Evolutionary conservation across 768 basidiomycete species (phyloP).

Genomic region (Amanita pallidorosea): DNA sequence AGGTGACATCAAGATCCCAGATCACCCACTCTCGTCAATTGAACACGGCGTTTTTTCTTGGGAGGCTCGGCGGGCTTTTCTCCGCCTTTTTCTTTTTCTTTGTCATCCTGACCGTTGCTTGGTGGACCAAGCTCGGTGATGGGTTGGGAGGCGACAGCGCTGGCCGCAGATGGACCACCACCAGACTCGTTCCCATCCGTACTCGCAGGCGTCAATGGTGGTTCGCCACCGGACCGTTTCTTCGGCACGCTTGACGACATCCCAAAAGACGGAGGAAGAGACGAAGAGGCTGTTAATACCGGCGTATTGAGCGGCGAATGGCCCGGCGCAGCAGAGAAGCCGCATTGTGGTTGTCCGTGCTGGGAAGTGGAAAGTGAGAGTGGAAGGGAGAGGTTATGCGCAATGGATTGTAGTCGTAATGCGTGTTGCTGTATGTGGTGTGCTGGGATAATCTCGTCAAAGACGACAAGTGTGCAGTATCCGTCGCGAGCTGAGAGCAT

Average conservation of each 20-base stretch:
- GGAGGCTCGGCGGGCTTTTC: constrained; percentile 5
- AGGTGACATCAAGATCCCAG: constrained; percentile 1
- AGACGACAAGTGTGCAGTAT: constrained; percentile 90
- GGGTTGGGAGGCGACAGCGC: constrained; percentile 8
- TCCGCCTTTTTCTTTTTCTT: not conserved
- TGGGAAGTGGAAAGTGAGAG: constrained; percentile 27
- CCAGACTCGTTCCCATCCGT: constrained; percentile 28
- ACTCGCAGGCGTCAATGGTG: constrained; percentile 38
- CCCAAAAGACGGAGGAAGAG: constrained; percentile 10
- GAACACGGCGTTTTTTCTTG: constrained; percentile 7
- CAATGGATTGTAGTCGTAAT: constrained; percentile 84
- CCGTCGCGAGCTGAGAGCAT: constrained; percentile 91
- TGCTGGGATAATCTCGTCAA: constrained; percentile 86
- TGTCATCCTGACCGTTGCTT: constrained; percentile 1
- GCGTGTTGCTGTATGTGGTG: constrained; percentile 88
- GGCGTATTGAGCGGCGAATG: constrained; percentile 2
- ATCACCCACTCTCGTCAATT: constrained; percentile 7
- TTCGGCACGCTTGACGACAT: constrained; percentile 16
- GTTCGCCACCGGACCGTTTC: constrained; percentile 26
- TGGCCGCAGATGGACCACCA: constrained; percentile 1
- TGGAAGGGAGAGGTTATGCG: constrained; percentile 70
- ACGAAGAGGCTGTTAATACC: not conserved
- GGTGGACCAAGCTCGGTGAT: constrained; percentile 6
- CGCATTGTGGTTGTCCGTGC: not conserved
- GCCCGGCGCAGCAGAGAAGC: not conserved